A percentile compares a stretch with the other conserved stretches of the same genome.
Conservation (phyloP, 1,284 basidiomycete genomes). For the Ceraceosorus bombacis region DNA sequence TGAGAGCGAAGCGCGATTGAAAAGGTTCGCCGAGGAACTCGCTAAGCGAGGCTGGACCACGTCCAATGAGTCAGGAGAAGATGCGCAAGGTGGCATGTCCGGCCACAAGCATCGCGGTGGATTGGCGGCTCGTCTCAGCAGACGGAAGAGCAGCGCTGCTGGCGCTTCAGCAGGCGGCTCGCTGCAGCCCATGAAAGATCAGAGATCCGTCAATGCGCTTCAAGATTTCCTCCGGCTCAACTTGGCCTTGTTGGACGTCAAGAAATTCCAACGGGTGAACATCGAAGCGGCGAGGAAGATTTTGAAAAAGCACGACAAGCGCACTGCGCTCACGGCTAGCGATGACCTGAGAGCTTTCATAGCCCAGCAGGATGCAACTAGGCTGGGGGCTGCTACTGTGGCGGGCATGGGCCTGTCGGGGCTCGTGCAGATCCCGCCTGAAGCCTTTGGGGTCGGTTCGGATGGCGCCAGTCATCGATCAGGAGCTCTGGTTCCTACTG, state of each 20-base stretch:
- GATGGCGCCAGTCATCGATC: not conserved
- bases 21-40: constrained; percentile 64
- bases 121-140: not conserved
- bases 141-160: constrained; percentile 1
- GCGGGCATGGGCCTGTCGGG: constrained; percentile 21
- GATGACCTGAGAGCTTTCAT: constrained; percentile 32
- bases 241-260: constrained; percentile 71
- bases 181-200: constrained; percentile 27
- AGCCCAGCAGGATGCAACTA: constrained; percentile 30
- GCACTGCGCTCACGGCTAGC: constrained; percentile 57
- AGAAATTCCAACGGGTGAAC: constrained; percentile 72
- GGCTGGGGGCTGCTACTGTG: constrained; percentile 18
- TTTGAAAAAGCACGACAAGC: constrained; percentile 88
- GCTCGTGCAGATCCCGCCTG: constrained; percentile 6
- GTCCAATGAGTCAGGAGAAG: constrained; percentile 1
- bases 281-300: constrained; percentile 64
- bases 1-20: constrained; percentile 66
- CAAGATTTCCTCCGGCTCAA: constrained; percentile 76
- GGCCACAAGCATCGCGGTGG: constrained; percentile 4
- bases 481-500: constrained; percentile 21
- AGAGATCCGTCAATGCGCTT: constrained; percentile 49
- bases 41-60: constrained; percentile 50
- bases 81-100: not conserved
- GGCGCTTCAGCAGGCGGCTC: constrained; percentile 2
- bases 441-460: not conserved